A percentile compares a stretch with the other conserved stretches of the same genome.
Evolutionary conservation across 805 yeast genomes (phyloP).

Genomic region (Candida germanica): DNA sequence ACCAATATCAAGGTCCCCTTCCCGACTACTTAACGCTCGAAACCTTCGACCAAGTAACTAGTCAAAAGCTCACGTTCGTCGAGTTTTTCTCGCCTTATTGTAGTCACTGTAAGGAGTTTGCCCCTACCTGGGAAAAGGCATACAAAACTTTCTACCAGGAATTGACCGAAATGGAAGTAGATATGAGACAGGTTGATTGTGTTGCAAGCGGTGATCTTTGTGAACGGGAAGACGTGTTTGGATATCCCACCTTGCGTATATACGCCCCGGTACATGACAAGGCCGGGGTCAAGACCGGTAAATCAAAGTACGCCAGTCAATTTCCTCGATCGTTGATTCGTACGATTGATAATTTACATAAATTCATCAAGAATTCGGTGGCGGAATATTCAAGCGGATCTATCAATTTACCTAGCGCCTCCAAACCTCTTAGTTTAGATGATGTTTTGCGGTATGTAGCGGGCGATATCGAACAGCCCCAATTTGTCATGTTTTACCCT

Average conservation of each 20-base stretch:
- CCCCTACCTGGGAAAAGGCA: constrained; percentile 79
- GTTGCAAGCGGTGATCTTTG: constrained; percentile 85
- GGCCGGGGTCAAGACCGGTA: constrained; percentile 24
- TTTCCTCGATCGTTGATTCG: constrained; percentile 49
- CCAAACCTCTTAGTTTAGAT: constrained; percentile 36
- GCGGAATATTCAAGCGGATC: constrained; percentile 39
- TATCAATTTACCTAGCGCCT: constrained; percentile 39
- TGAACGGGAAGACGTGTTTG: constrained; percentile 53
- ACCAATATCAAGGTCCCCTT: constrained; percentile 18
- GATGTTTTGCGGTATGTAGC: constrained; percentile 47
- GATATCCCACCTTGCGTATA: constrained; percentile 70
- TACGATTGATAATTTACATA: constrained; percentile 46
- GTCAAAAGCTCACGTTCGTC: constrained; percentile 63
- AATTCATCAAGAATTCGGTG: constrained; percentile 54
- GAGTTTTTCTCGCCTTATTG: constrained; percentile 93
- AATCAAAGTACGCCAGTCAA: constrained; percentile 31
- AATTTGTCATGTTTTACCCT: constrained; percentile 67
- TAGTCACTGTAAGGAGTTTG: constrained; percentile 71
- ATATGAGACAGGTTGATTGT: constrained; percentile 81
- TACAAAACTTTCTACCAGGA: constrained; percentile 49
- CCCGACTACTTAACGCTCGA: constrained; percentile 53
- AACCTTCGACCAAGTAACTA: constrained; percentile 49
- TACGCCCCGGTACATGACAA: constrained; percentile 54
- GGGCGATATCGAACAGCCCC: constrained; percentile 49
- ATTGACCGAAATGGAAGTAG: constrained; percentile 42